Base-by-base conservation (phyloP, 208 protist species). In the Blastocrithidia nonstop region DNA sequence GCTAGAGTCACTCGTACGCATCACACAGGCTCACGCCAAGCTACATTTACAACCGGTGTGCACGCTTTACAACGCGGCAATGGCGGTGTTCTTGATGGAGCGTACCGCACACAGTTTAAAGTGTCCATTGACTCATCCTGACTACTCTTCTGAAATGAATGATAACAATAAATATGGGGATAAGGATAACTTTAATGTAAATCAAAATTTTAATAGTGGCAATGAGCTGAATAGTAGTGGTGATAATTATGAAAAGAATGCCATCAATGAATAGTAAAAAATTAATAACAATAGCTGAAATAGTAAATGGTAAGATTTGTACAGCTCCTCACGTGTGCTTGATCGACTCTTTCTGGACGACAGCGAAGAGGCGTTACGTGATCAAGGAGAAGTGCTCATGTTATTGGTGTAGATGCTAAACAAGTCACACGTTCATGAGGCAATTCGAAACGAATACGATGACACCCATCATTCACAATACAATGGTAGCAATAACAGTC, bases 11-110 rank as follows among this genome's bases (percentile, higher is more conserved):
- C 67, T 97, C 27, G 92, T 98, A 42, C 67, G 95, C 21, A 64
- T 97, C 2, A 66, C 91, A 15, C 91, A 97, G 68, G 94, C 94
- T 3, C 83, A 98, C 66, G 92, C 93, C 0, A 87, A 94, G 57
- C 57, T 98, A 25, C 95, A 98, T 68, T 39, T 88, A 45, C 68
- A 84, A 50, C 39, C 70, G 15, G 33, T 74, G 1, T 86, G 80
- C 54, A 73, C 67, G 11, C 43, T 84, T 17, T 66, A 84, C 28
- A 83, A 94, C 43, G 86, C 76, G 7, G 79, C 81, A n/a, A 76
- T 88, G 61, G 71, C 82, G 8, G 69, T 94, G 19, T 83, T 85
- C 38, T 50, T 94, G 32, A 78, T 90, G 66, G 82, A 94, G 59
- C 76, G 79, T 35, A 81, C 74, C 16, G 79, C 79, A 0, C 65